These are phyloP conservation scores for Mortierella sp. DNA, from an alignment of 371 early-diverging fungal genomes.

Conservation along the genomic window DNA sequence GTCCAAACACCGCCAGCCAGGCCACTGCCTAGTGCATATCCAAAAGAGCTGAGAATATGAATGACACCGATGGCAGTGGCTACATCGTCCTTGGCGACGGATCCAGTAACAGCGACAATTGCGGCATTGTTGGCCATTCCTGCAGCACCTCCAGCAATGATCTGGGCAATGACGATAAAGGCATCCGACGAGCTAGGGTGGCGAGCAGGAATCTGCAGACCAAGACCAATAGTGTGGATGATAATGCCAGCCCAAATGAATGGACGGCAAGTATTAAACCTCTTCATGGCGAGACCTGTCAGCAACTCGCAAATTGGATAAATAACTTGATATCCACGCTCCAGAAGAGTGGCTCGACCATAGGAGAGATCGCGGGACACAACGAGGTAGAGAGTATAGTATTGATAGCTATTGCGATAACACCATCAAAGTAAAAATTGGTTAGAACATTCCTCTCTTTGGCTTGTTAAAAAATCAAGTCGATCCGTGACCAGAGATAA, in stretches of 20 bases:
- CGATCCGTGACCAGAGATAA: neutral
- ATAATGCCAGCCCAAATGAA: conserved; percentile 53
- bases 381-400: conserved; percentile 58
- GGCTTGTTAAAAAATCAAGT: neutral
- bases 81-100: conserved; percentile 38
- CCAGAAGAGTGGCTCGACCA: conserved; percentile 40
- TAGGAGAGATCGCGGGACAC: conserved; percentile 52
- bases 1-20: conserved; percentile 60
- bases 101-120: conserved; percentile 14
- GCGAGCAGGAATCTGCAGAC: conserved; percentile 60
- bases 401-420: conserved; percentile 39
- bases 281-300: conserved; percentile 51
- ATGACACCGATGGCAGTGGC: conserved; percentile 54
- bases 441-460: neutral
- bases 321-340: conserved; percentile 52
- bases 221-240: conserved; percentile 51
- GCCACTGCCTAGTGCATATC: conserved; percentile 53
- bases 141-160: conserved; percentile 55
- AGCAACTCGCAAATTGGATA: conserved; percentile 43
- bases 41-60: conserved; percentile 51
- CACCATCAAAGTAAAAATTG: neutral
- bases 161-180: conserved; percentile 56
- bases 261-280: conserved; percentile 51
- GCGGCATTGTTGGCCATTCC: conserved; percentile 53
- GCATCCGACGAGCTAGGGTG: conserved; percentile 44